Evolutionary conservation across 129 eudicot genomes (phyloP).

Genomic region (carrot (Daucus carota)): DH1_v3.0 NC_030386.2:23476001-23476500

Average conservation of each 20-base stretch:
- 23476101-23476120: slow-evolving; percentile 33
- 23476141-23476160: slow-evolving; percentile 42
- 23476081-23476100: slow-evolving; percentile 35
- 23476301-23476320: slow-evolving; percentile 31
- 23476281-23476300: slow-evolving; percentile 45
- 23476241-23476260: slow-evolving; percentile 30
- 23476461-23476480: slow-evolving; percentile 30
- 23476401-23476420: slow-evolving; percentile 49
- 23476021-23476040: slow-evolving; percentile 2
- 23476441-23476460: slow-evolving; percentile 32
- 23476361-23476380: slow-evolving; percentile 22
- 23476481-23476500: slow-evolving; percentile 33
- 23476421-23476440: slow-evolving; percentile 31
- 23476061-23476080: slow-evolving; percentile 17
- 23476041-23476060: slow-evolving; percentile 19
- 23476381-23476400: slow-evolving; percentile 37
- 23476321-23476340: slow-evolving; percentile 10
- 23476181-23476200: slow-evolving; percentile 35
- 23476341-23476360: slow-evolving; percentile 21
- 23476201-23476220: slow-evolving; percentile 24
- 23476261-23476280: slow-evolving; percentile 45
- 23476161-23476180: slow-evolving; percentile 35
- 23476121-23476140: slow-evolving; percentile 36
- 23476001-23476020: background rate
- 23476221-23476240: slow-evolving; percentile 21